Evolutionary conservation across 1,284 basidiomycete species (phyloP), one percentile per base, ranked within the genome.

Genomic region (Ceratobasidium sp.): DNA sequence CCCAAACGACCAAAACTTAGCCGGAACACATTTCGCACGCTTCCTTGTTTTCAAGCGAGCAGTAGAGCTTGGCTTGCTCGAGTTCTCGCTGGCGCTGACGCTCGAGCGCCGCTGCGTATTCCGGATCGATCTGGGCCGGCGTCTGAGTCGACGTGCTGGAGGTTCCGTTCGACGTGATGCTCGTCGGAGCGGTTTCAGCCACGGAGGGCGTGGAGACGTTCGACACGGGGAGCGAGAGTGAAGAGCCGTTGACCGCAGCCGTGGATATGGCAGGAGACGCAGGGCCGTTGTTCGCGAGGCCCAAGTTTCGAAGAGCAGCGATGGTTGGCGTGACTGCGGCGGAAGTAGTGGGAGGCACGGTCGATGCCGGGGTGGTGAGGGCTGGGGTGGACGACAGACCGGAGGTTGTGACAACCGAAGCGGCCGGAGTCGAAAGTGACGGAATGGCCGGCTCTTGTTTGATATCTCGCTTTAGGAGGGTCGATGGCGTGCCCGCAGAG

Each of bases 21-120:
- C 77, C 76, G 23, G 92, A 93, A 81, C 92, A 93, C 92, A 93
- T 93, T 78, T 93, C 77, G 77, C 92, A 93, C 1, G 90, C 92
- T 72, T 93, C 92, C 83, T 93, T 93, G 82, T 97, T 97, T 81
- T 95, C 93, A 46, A 97, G 75, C 60, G 91, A 93, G 79, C 95
- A 97, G 78, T 87, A 80, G 71, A 97, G 80, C 81, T 91, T 89
- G 12, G 89, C 95, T 71, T 92, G 89, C 79, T 93, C 94, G 9
- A 89, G 80, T 81, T 96, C 89, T n/a, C 90, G 85, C 70, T 90
- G 87, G 74, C 86, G 85, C 77, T 90, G 88, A 48, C 92, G 84
- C 77, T 87, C 84, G 70, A 95, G 81, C 0, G 94, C 94, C 57
- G 91, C 92, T 50, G 92, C 92, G 79, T 90, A 96, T 77, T 94